These are phyloP conservation scores for Orychophragmus violaceus DNA, from an alignment of 345 rosid genomes.

Conservation along the genomic window DNA sequence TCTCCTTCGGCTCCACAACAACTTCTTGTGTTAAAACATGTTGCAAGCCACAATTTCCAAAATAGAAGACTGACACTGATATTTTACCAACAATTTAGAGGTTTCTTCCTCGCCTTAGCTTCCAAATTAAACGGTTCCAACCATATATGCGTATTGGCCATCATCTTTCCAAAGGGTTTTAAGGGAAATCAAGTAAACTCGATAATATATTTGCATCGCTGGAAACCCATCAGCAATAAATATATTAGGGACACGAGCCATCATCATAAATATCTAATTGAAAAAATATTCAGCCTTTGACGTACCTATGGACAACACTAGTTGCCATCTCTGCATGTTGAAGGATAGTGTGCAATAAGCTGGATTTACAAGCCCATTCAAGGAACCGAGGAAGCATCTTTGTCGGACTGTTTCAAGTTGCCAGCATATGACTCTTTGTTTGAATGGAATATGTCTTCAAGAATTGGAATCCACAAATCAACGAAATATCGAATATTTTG, in stretches of 20 bases:
- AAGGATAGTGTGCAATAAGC: constrained; percentile 42
- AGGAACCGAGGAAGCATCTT: constrained; percentile 32
- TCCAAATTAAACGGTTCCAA: constrained; percentile 48
- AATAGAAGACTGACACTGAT: constrained; percentile 60
- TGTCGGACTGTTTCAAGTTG: constrained; percentile 32
- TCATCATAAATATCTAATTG: neutral
- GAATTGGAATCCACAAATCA: no score
- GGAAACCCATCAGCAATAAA: constrained; percentile 29
- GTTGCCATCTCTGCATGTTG: constrained; percentile 47
- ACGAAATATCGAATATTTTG: no score
- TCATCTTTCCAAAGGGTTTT: constrained; percentile 95
- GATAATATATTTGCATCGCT: constrained; percentile 58
- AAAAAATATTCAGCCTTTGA: constrained; percentile 3
- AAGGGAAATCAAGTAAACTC: constrained; percentile 54
- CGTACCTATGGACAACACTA: constrained; percentile 64
- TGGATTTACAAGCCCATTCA: constrained; percentile 36
- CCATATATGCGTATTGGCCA: constrained; percentile 47
- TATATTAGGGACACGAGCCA: constrained; percentile 12
- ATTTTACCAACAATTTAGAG: constrained; percentile 41
- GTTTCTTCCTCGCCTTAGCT: constrained; percentile 39
- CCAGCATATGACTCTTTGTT: constrained; percentile 36
- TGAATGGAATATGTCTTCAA: constrained; percentile 41
- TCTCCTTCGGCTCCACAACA: constrained; percentile 37
- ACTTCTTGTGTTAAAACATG: constrained; percentile 66
- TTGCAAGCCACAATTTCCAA: constrained; percentile 78